A percentile compares a stretch with the other conserved stretches of the same genome.
Conservation (phyloP, 2,329 filamentous ascomycete species). For the Trichoderma endophyticum region DNA sequence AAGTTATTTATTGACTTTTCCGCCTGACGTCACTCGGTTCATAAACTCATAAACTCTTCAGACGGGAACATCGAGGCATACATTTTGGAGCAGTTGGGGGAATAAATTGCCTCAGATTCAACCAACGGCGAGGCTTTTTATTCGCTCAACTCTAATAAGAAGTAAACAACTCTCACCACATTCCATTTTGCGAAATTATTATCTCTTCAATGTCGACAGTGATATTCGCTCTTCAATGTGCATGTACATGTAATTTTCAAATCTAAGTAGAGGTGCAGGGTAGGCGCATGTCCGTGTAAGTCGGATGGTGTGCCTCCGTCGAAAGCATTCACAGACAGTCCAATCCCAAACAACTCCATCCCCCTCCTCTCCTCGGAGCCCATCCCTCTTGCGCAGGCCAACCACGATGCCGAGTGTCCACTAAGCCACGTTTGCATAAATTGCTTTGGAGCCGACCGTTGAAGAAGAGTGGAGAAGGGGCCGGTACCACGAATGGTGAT, state of each 20-base stretch:
- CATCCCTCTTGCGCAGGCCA: neutral
- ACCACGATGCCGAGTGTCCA: neutral
- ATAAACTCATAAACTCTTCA: neutral
- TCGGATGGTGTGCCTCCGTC: neutral
- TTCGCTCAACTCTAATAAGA: neutral
- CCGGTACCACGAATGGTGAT: slow-evolving; percentile 16
- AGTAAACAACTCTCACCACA: neutral
- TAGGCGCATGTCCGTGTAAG: neutral
- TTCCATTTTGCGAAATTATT: neutral
- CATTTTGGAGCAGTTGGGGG: neutral
- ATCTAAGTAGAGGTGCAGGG: neutral
- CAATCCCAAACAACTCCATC: neutral
- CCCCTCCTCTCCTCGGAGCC: neutral
- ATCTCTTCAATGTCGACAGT: neutral
- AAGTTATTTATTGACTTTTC: neutral
- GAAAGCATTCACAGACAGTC: neutral
- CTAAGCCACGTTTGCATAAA: slow-evolving; percentile 14
- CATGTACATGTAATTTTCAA: neutral
- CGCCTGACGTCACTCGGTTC: neutral
- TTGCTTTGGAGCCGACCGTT: neutral
- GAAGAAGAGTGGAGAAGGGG: slow-evolving; percentile 10
- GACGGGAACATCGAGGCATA: neutral
- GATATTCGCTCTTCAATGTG: neutral
- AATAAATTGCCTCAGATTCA: neutral
- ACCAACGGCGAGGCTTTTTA: neutral